These are phyloP conservation scores for Cornus florida DNA, from an alignment of 148 eudicot species.

Conservation along the genomic window DNA sequence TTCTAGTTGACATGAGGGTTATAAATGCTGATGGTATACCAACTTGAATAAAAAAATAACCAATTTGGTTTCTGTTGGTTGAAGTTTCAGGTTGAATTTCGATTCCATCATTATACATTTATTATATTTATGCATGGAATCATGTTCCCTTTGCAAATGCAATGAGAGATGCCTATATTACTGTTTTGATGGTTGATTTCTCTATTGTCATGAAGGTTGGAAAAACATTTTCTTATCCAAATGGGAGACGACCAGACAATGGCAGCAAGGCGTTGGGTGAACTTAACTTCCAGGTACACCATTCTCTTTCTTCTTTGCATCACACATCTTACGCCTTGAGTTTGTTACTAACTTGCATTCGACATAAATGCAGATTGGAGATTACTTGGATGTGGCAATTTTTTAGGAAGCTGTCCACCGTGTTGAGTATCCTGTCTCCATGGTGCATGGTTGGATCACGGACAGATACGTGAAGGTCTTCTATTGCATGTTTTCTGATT, in stretches of 20 bases:
- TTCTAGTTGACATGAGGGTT: neutral
- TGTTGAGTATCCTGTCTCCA: constrained; percentile 11
- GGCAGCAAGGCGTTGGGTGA: constrained; percentile 54
- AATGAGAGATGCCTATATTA: neutral
- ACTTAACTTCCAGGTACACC: constrained; percentile 56
- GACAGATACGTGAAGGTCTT: neutral
- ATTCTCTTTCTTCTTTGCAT: neutral
- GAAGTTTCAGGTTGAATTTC: no score
- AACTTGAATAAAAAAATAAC: neutral
- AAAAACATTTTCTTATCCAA: constrained; percentile 46
- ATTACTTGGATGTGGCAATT: constrained; percentile 63
- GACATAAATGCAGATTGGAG: constrained; percentile 46
- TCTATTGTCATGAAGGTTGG: constrained; percentile 48
- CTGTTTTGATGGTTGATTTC: neutral
- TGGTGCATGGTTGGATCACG: neutral
- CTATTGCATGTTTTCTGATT: neutral
- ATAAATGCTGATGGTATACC: neutral
- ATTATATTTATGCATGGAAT: neutral
- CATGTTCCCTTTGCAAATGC: neutral
- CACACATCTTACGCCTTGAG: neutral
- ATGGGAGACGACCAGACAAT: constrained; percentile 45
- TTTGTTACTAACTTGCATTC: constrained; percentile 1
- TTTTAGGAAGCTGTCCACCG: constrained; percentile 10
- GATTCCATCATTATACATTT: no score
- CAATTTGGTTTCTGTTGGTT: neutral